A percentile compares a stretch with the other conserved stretches of the same genome.
Conservation (phyloP, 306 rosid species). For the Dicorynia guianensis region DNA sequence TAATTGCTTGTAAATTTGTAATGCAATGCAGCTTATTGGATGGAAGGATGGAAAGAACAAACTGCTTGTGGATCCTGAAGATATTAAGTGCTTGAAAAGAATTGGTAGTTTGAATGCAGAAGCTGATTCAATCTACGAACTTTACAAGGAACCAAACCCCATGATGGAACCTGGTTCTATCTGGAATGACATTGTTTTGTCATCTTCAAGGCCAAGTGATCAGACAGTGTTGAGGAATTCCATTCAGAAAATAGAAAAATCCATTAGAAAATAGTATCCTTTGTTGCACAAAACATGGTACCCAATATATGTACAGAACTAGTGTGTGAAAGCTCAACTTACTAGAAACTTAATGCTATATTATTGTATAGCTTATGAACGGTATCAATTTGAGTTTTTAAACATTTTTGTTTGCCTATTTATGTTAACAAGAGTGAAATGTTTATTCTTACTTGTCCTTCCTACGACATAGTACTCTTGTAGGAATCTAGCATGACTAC, state of each 20-base stretch:
- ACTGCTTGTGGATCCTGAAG: slow-evolving; percentile 67
- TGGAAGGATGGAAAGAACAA: slow-evolving; percentile 68
- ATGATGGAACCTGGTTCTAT: slow-evolving; percentile 54
- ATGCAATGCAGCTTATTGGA: slow-evolving; percentile 66
- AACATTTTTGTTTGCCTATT: too few relatives aligned
- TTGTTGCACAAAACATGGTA: too few relatives aligned
- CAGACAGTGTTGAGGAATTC: slow-evolving; percentile 58
- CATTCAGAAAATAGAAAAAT: slow-evolving; percentile 61
- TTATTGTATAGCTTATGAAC: too few relatives aligned
- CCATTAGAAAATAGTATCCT: slow-evolving; percentile 15
- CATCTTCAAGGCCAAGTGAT: slow-evolving; percentile 57
- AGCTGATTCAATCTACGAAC: slow-evolving; percentile 78
- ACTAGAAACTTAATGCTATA: too few relatives aligned
- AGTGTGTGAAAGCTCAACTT: too few relatives aligned
- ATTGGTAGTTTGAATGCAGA: slow-evolving; percentile 62
- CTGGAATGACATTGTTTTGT: slow-evolving; percentile 67
- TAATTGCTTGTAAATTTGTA: slow-evolving; percentile 32
- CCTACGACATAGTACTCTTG: too few relatives aligned
- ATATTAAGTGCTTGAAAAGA: slow-evolving; percentile 52
- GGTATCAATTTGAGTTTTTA: too few relatives aligned
- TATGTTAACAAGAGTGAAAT: too few relatives aligned
- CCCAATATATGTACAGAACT: neutral
- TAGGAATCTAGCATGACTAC: too few relatives aligned
- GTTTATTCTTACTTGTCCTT: too few relatives aligned
- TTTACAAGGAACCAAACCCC: slow-evolving; percentile 54